Base-by-base conservation (phyloP, 2,329 filamentous ascomycete genomes). In the Penicillium palitans region DNA sequence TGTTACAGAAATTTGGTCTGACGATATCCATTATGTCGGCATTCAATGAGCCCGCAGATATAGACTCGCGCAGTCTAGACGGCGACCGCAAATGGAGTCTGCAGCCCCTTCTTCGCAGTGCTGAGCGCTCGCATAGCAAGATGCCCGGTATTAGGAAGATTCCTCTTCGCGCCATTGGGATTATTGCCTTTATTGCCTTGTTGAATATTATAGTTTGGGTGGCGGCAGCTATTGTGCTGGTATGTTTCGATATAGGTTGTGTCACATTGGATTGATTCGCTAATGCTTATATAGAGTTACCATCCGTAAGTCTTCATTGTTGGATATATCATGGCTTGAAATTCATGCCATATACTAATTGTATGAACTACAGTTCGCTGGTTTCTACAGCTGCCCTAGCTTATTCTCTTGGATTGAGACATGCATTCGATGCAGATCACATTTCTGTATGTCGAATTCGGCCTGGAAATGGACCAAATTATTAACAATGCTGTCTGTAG, bases 341-440 rank as follows among this genome's bases (percentile, higher is more conserved):
- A 2, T 2, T 12, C 9, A 27, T 25, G n/a, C 3, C 6, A 13
- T 33, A 15, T 29, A 31, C 51, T 46, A 17, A 53, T 46, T 19
- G 3, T 2, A 1, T 4, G n/a, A 12, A 21, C 10, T 17, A n/a
- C 59, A 84, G 81, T 0, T 78, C 81, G 0, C 83, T 97, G 61
- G 85, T 93, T 50, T 90, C 90, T 2, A 88, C 92, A 3, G 91
- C 92, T 1, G 87, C 93, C 2, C 84, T 98, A 0, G 88, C 93
- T 27, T 98, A 96, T 74, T 91, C 91, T 0, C 84, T 98, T 12
- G 93, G 93, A 3, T 83, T 98, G 13, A 89, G 93, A 42, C 93
- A 98, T 80, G 93, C 93, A n/a, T 85, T 98, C 45, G 95, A 98
- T 70, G 95, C 93, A n/a, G 93, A 98, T 76, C 95, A 98, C 71